Evolutionary conservation across 2,329 filamentous ascomycete species (phyloP), one percentile per base, ranked within the genome.

Genomic region (Sporothrix globosa): DNA sequence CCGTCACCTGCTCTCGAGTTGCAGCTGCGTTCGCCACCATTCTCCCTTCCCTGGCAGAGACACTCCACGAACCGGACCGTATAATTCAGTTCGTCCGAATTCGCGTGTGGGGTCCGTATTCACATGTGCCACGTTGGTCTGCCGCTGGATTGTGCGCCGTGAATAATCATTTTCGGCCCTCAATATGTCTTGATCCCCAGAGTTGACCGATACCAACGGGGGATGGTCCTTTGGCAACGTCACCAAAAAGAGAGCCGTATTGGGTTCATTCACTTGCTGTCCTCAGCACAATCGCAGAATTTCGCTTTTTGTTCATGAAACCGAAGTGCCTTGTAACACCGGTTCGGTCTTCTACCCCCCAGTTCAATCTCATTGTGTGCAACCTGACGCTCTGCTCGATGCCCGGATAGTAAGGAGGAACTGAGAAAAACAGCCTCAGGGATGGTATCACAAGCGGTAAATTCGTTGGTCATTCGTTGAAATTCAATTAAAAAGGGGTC

Each of bases 401-500:
- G 66, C 17, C 52, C 66, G 39, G 66, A 46, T 27, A 19, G 58
- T 46, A 54, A 44, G 41, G 17, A 61, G 39, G 9, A 63, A 21
- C 63, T 70, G 69, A 70, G 69, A 63, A 21, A 68, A 70, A 68
- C 19, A 54, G 65, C 63, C 69, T 70, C 69, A 68, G 1, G 30
- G 46, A 24, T 14, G 52, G 69, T 70, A 17, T 54, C 54, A 70
- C 69, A 67, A n/a, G 10, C 63, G n/a, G 41, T 27, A 44, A 14
- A 30, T 7, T 24, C 54, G 9, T 11, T 27, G 61, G 17, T 7
- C 14, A 50, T 48, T 30, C 13, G 48, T 3, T 54, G 50, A 27
- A 24, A 30, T 24, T 44, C 19, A 30, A 44, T 46, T 11, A 10
- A 17, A 24, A 52, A 65, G n/a, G 34, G 3, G 7, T 4, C 24